Conservation (phyloP, 2,329 filamentous ascomycete species). For the Fusarium brevicatenulatum region DNA sequence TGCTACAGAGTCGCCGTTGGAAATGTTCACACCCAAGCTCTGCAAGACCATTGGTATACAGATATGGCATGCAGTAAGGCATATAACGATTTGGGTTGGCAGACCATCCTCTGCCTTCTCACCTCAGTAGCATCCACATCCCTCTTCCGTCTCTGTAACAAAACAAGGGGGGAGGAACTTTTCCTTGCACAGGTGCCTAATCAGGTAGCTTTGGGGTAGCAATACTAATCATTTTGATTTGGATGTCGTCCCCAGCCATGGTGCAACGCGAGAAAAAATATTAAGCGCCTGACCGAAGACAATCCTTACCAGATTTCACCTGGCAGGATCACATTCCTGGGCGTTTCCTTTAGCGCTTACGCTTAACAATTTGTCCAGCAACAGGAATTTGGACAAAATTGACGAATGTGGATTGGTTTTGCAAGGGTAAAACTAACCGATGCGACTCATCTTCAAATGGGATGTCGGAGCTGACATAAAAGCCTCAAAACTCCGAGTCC, state of each 20-base stretch:
- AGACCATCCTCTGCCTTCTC: too few species aligned
- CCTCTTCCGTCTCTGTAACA: background rate
- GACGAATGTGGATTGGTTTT: background rate
- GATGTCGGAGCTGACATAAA: background rate
- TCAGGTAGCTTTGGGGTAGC: background rate
- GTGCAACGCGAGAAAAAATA: background rate
- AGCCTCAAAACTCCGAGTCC: background rate
- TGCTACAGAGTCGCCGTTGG: background rate
- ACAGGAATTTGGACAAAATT: background rate
- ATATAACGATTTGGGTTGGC: background rate
- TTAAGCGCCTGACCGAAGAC: background rate
- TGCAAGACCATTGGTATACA: too few species aligned
- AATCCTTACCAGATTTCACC: background rate
- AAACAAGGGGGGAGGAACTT: background rate
- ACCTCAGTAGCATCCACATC: background rate
- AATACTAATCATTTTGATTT: background rate
- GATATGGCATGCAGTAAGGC: background rate
- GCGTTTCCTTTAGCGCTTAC: conserved; percentile 5
- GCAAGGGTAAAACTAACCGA: background rate
- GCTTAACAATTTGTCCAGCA: background rate
- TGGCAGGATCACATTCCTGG: conserved; percentile 1
- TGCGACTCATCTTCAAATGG: background rate
- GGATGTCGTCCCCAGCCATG: background rate
- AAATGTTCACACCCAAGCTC: too few species aligned
- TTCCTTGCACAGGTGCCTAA: background rate